Evolutionary conservation across 2,329 filamentous ascomycete species (phyloP).

Genomic region (Aspergillus tanneri): DNA sequence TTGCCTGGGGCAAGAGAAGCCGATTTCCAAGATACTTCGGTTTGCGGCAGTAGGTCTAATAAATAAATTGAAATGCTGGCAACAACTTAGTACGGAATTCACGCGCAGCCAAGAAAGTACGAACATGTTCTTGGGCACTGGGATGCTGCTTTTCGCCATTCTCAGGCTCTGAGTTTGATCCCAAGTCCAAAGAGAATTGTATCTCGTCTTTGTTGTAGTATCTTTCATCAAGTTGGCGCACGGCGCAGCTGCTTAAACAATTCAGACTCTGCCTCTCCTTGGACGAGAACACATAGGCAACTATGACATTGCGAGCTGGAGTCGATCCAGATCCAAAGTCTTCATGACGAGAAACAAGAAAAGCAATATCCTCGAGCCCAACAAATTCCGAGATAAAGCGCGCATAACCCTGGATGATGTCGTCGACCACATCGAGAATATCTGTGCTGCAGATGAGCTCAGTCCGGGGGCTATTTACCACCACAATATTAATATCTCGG

Average conservation of each 20-base stretch:
- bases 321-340: conserved; percentile 7
- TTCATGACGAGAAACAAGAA: conserved; percentile 15
- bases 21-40: conserved; percentile 11
- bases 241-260: background rate
- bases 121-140: conserved; percentile 11
- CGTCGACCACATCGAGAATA: conserved; percentile 11
- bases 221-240: conserved; percentile 15
- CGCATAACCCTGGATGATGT: conserved; percentile 26
- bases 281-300: conserved; percentile 13
- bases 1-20: conserved; percentile 19
- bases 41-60: conserved; percentile 9
- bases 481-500: background rate
- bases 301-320: conserved; percentile 9
- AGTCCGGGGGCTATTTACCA: conserved; percentile 12
- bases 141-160: conserved; percentile 15
- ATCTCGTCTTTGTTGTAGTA: conserved; percentile 18
- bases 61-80: conserved; percentile 19
- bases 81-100: conserved; percentile 7
- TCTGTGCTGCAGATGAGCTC: conserved; percentile 13
- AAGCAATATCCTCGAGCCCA: conserved; percentile 29
- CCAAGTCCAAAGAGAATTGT: conserved; percentile 24
- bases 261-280: background rate
- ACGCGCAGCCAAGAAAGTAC: conserved; percentile 5
- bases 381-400: conserved; percentile 25
- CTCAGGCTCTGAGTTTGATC: conserved; percentile 13